Evolutionary conservation across 2,329 filamentous ascomycete genomes (phyloP), one percentile per base, ranked within the genome.

Genomic region (Penicillium sp.): DNA sequence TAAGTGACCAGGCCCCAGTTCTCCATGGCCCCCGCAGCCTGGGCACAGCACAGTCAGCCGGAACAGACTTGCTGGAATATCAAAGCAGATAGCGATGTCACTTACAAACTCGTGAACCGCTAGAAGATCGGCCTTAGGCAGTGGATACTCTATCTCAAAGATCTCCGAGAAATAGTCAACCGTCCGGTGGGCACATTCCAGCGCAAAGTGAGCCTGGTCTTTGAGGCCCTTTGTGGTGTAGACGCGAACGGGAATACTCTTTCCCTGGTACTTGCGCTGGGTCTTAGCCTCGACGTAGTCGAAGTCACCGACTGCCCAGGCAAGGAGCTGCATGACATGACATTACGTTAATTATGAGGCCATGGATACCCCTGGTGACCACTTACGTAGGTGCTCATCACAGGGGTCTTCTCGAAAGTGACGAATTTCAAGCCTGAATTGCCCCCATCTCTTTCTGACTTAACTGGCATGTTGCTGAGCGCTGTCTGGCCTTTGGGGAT

Each of bases 1-100:
- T 97, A 98, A 20, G 93, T 97, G 43, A 98, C 88, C 38, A 98
- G 76, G 53, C 90, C 90, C 90, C 90, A 96, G 64, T 94, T 94
- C 73, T 96, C 90, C 87, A 94, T 94, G 53, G 88, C 88, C 31
- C 86, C 85, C 63, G 68, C 68, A 7, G 70, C 64, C 66, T 69
- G 36, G 40, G 6, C 26, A 16, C 63, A 41, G 66, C 67, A 71
- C 42, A 71, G 69, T 60, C 64, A 62, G 67, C 70, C 44, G 45
- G 23, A 20, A 4, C n/a, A 39, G 28, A 28, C 14, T 10, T 53
- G 16, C 20, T 23, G 13, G 11, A 25, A 4, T 13, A 17, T 7
- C 8, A 27, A 14, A 33, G 26, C 25, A 36, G 30, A 39, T 28
- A 32, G 27, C 43, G 33, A 21, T 3, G 70, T 17, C 26, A 72